Percentiles rank a stretch among this genome's conserved stretches.
Conservation (phyloP, 257 asterid species). For the Fraxinus pennsylvanica region DNA sequence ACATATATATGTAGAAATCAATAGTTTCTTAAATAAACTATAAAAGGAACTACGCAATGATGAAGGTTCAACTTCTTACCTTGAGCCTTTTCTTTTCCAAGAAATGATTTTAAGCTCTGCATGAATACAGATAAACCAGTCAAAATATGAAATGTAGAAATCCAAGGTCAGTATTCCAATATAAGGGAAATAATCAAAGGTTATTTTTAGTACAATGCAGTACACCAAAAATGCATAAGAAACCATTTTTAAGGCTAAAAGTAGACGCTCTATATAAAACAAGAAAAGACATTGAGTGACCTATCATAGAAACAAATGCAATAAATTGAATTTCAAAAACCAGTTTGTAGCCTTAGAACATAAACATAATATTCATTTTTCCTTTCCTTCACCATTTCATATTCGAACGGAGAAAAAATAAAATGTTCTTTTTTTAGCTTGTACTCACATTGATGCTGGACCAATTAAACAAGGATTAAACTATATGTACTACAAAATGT, state of each 20-base stretch:
- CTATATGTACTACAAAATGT: no score
- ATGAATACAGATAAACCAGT: slow-evolving; percentile 24
- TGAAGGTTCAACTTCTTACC: slow-evolving; percentile 43
- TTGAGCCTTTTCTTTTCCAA: slow-evolving; percentile 90
- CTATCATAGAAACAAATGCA: neutral
- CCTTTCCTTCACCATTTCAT: no score
- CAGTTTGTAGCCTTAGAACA: neutral
- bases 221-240: neutral
- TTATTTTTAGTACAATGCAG: neutral
- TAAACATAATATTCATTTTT: no score
- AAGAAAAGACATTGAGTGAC: neutral
- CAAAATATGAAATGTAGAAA: slow-evolving; percentile 23
- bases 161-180: neutral
- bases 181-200: neutral
- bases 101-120: slow-evolving; percentile 86
- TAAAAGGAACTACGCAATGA: no score
- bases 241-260: neutral
- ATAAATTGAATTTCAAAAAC: neutral
- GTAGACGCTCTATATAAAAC: neutral
- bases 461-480: no score
- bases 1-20: neutral
- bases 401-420: neutral
- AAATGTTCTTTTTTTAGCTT: no score
- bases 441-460: no score
- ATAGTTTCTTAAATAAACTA: slow-evolving; percentile 9